Conservation (phyloP, 345 rosid genomes). For the Aegle marmelos region DNA sequence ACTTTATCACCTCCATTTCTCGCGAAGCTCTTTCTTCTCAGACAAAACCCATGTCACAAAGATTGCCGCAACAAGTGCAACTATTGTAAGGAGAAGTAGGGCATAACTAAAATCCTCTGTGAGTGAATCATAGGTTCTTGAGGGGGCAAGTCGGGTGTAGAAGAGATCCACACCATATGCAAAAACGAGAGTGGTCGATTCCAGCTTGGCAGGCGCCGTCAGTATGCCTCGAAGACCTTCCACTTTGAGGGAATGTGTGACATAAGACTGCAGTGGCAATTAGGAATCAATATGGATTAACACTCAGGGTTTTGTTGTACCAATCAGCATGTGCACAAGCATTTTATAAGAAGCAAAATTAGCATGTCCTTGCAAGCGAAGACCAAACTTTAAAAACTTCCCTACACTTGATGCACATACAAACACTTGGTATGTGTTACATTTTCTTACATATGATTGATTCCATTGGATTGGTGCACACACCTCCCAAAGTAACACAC, state of each 20-base stretch:
- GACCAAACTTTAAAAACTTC: neutral
- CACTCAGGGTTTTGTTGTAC: neutral
- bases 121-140: constrained; percentile 93
- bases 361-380: neutral
- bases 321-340: neutral
- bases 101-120: constrained; percentile 96
- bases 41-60: constrained; percentile 81
- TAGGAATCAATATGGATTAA: neutral
- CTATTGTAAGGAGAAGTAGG: constrained; percentile 78
- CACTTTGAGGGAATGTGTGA: constrained; percentile 78
- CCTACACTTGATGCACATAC: neutral
- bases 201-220: constrained; percentile 92
- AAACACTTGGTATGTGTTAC: neutral
- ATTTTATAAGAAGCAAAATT: neutral
- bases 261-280: constrained; percentile 57
- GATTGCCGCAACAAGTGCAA: constrained; percentile 79
- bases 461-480: neutral
- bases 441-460: neutral
- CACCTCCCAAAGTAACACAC: neutral
- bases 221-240: constrained; percentile 82
- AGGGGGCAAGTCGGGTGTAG: constrained; percentile 88
- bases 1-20: constrained; percentile 74
- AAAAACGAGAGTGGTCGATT: constrained; percentile 87
- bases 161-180: constrained; percentile 91
- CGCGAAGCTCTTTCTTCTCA: constrained; percentile 83